phyloP scores from a whole-genome alignment of 495 filamentous ascomycete species.

The Aspergillus biplanus region DNA sequence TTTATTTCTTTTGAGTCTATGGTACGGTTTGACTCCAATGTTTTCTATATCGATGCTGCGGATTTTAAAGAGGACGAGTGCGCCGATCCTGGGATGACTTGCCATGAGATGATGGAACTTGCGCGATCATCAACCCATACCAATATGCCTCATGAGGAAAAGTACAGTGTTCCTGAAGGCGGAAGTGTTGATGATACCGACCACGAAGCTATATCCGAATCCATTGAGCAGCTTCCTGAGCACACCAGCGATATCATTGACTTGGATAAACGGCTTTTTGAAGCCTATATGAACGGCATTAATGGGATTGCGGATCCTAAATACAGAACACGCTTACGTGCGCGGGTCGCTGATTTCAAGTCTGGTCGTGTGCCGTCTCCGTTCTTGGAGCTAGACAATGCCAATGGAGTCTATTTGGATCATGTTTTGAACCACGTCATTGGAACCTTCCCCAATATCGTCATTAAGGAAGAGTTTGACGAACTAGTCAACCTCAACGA shows the following conservation, averaged over 20 bases:
- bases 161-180: constrained; percentile 27
- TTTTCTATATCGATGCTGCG: constrained; percentile 43
- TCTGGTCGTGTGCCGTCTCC: constrained; percentile 38
- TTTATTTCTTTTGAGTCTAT: constrained; percentile 46
- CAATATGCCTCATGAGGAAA: constrained; percentile 14
- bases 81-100: constrained; percentile 38
- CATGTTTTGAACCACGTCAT: constrained; percentile 45
- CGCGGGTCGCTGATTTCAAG: constrained; percentile 42
- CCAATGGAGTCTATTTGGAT: constrained; percentile 43
- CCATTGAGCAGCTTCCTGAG: constrained; percentile 35
- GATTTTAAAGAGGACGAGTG: constrained; percentile 33
- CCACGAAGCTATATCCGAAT: constrained; percentile 21
- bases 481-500: constrained; percentile 37
- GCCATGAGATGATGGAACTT: constrained; percentile 49
- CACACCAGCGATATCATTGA: constrained; percentile 45
- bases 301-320: constrained; percentile 39
- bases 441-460: constrained; percentile 45
- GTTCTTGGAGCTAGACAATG: constrained; percentile 40
- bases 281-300: constrained; percentile 52
- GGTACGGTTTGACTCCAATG: constrained; percentile 43
- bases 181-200: constrained; percentile 23
- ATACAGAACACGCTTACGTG: constrained; percentile 40
- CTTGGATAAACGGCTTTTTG: constrained; percentile 44
- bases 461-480: constrained; percentile 43
- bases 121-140: constrained; percentile 32